These are phyloP conservation scores for Thamnidium elegans DNA, from an alignment of 192 early-diverging fungal genomes.

Conservation along the genomic window DNA sequence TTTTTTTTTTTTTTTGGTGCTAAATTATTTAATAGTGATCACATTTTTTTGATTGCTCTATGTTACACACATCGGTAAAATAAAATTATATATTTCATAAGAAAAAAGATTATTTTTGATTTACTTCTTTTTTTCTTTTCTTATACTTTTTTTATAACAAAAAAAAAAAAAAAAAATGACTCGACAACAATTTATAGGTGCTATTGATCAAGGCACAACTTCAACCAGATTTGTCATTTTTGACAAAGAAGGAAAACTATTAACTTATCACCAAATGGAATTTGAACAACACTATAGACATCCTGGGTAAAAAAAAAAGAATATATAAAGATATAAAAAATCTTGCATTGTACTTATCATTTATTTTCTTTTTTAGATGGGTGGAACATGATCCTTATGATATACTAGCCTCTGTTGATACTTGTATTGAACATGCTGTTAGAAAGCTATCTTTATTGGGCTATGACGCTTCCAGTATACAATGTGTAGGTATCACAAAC, in stretches of 20 bases:
- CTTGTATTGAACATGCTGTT: constrained; percentile 65
- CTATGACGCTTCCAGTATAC: constrained; percentile 50
- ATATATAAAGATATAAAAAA: background rate
- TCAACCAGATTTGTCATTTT: constrained; percentile 93
- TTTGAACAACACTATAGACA: constrained; percentile 79
- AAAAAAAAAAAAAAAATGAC: constrained; percentile 4
- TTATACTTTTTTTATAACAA: background rate
- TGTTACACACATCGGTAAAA: too few relatives aligned
- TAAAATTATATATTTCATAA: background rate
- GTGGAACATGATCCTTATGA: constrained; percentile 83
- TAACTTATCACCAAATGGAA: constrained; percentile 78
- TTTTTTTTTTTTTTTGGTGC: constrained; percentile 8
- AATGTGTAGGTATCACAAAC: constrained; percentile 88
- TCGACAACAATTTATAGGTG: constrained; percentile 60
- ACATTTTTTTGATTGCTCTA: too few relatives aligned
- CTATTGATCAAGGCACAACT: constrained; percentile 95
- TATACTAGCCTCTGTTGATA: constrained; percentile 64
- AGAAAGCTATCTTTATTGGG: constrained; percentile 64
- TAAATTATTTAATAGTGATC: background rate
- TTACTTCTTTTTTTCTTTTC: constrained; percentile 3
- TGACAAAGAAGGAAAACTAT: constrained; percentile 66
- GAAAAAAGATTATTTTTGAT: background rate
- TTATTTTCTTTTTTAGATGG: constrained; percentile 57
- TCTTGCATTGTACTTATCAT: background rate
- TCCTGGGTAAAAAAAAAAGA: constrained; percentile 53